Base-by-base conservation (phyloP, 179 eudicot genomes). In the Silene vulgaris region DNA sequence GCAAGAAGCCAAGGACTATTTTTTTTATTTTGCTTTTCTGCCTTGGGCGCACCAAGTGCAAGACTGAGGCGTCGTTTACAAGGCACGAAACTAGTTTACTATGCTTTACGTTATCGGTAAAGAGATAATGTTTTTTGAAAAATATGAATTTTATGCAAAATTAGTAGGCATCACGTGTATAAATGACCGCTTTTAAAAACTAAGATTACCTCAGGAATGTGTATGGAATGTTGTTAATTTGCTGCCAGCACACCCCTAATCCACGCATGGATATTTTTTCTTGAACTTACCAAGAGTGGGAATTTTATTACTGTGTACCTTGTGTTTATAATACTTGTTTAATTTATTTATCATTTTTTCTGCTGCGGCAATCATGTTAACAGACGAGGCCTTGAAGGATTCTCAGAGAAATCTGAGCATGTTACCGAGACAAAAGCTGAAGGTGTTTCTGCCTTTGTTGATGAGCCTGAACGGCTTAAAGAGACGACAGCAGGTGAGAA, bases 401-500 rank as follows among this genome's bases (percentile, higher is more conserved):
- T 79, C 32, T 2, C 59, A 48, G 84, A 77, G 65, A 76, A 64
- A 62, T 67, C 8, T 54, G 73, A 67, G 37, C 73, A 35, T 13
- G 20, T 61, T 56, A 54, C 35, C 28, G 65, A 71, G 11, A 71
- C 20, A 76, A 60, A 75, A 21, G 32, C 75, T 4, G 81, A 72
- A 28, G 62, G 69, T 65, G 62, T 70, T 69, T 65, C 80, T 65
- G 74, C 40, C 43, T 40, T 66, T 79, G 56, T 68, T 71, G 77
- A 61, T 64, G 68, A 57, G 35, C 77, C 76, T 8, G 74, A 72
- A 68, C 73, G 48, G 52, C 32, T 17, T 45, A 80, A 65, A 68
- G 85, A 79, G 35, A 74, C 20, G 75, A 72, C 60, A 45, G 65
- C 48, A 6, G 71, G 19, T 52, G 78, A 76, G 65, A 84, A 80